Conservation (phyloP, 768 basidiomycete genomes). For the Coprinellus micaceus region DNA sequence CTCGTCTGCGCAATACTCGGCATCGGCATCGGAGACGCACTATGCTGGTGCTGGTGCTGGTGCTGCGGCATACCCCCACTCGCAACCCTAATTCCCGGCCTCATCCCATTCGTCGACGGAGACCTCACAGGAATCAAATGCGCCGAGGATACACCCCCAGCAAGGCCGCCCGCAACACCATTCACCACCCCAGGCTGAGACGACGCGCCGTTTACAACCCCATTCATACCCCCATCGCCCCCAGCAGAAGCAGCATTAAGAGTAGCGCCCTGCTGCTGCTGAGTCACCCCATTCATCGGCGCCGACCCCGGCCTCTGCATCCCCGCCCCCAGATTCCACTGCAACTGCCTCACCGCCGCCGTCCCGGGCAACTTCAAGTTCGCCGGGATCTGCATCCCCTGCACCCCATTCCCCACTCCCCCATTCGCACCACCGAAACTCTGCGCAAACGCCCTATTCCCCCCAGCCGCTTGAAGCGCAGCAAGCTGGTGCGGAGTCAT, state of each 20-base stretch:
- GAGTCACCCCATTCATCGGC: slow-evolving; percentile 9
- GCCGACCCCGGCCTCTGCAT: slow-evolving; percentile 28
- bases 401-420: slow-evolving; percentile 1
- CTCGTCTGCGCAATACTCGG: slow-evolving; percentile 39
- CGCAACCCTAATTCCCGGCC: slow-evolving; percentile 36
- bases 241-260: no score
- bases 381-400: slow-evolving; percentile 30
- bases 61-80: slow-evolving; percentile 36
- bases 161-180: slow-evolving; percentile 32
- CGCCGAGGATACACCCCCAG: slow-evolving; percentile 16
- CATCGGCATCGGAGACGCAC: slow-evolving; percentile 46
- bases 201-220: no score
- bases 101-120: slow-evolving; percentile 58
- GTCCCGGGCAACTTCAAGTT: slow-evolving; percentile 38
- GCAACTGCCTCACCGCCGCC: slow-evolving; percentile 36
- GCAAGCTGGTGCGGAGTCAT: slow-evolving; percentile 38
- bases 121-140: slow-evolving; percentile 40
- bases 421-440: slow-evolving; percentile 23
- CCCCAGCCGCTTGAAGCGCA: slow-evolving; percentile 25
- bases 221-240: no score
- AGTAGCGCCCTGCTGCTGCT: no score
- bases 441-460: slow-evolving; percentile 23
- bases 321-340: slow-evolving; percentile 31
- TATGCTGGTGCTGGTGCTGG: slow-evolving; percentile 49
- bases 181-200: slow-evolving; percentile 19